Base-by-base conservation (phyloP, 768 basidiomycete species). In the Russula brevipes region DNA sequence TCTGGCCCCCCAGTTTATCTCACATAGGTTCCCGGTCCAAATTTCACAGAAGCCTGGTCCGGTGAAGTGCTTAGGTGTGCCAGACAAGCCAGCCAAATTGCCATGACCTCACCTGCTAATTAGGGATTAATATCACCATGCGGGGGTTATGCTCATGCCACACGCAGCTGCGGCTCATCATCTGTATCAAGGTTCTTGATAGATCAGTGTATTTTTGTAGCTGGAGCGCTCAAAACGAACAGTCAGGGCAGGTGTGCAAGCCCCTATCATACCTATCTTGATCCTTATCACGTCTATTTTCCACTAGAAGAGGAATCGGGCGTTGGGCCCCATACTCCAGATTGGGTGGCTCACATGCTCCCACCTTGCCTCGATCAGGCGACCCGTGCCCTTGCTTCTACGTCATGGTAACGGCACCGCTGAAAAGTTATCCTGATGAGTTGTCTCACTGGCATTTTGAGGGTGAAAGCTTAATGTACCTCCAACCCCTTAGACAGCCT, bases 201-300 rank as follows among this genome's bases (percentile, higher is more conserved):
- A 19, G 85, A 85, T 81, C 65, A 16, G 75, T 66, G 7, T 4
- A 12, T 16, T 35, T 10, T 36, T 51, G 7, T 42, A 31, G 51
- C 12, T 46, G 36, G 6, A 24, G 9, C n/a, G 16, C 16, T 19
- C 50, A 52, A n/a, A 51, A 17, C 9, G 54, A 24, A 42, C 47
- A 50, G 35, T 24, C 39, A 86, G 85, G 85, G 24, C 24, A 24
- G 44, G 85, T 86, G 85, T 82, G 82, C 69, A 86, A 88, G 71
- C 79, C 79, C 65, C 85, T 68, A 86, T 86, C 14, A 79, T 83
- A 5, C 86, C 86, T 0, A 82, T 79, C 66, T 74, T 87, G 39
- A 82, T 87, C 71, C 73, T 86, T 56, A 79, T 86, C 44, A 79
- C 86, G 46, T 81, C 83, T 10, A 84, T 85, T 81, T 87, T 86